Evolutionary conservation across 129 eudicot species (phyloP).

Genomic region (Oenanthe sinensis): DNA sequence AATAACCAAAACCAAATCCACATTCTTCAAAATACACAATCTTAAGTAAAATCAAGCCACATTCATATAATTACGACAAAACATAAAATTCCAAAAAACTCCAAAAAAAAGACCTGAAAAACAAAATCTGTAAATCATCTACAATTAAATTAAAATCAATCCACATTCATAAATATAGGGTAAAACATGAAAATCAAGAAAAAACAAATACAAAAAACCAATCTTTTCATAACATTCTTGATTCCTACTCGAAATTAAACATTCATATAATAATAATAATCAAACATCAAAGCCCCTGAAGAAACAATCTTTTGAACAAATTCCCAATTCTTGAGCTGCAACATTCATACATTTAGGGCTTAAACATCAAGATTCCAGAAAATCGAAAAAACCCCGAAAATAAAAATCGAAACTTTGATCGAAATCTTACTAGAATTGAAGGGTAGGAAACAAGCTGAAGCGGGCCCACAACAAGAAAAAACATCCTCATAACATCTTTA

Average conservation of each 20-base stretch:
- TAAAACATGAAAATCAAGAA: neutral
- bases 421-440: constrained; percentile 36
- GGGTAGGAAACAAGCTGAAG: constrained; percentile 89
- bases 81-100: neutral
- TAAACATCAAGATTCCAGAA: neutral
- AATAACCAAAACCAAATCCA: neutral
- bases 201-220: neutral
- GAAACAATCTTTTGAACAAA: neutral
- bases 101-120: neutral
- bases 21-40: neutral
- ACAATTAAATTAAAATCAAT: too few species aligned
- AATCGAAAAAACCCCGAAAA: neutral
- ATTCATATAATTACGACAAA: neutral
- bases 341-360: neutral
- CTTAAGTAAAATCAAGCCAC: neutral
- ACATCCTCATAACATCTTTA: constrained; percentile 60
- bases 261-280: neutral
- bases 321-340: neutral
- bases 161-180: neutral
- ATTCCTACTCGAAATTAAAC: neutral
- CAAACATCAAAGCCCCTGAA: neutral
- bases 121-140: neutral
- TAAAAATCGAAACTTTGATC: neutral
- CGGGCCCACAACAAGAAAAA: constrained; percentile 68
- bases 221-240: neutral